Conservation (phyloP, 2,329 filamentous ascomycete species). For the Monilinia laxa region DNA sequence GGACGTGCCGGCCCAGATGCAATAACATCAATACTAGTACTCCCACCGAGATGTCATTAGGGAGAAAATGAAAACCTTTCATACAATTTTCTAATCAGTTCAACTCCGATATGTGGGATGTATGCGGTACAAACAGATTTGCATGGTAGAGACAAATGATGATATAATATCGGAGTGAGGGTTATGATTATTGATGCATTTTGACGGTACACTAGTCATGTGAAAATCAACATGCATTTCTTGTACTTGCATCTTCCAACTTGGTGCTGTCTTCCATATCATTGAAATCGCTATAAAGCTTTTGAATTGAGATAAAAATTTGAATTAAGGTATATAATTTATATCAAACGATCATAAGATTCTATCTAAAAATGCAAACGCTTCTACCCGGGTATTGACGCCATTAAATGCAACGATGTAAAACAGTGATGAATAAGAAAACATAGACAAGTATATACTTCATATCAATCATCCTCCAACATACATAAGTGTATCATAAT, state of each 20-base stretch:
- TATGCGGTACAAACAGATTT: background rate
- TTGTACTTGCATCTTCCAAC: background rate
- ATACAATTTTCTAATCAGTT: background rate
- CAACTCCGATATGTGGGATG: background rate
- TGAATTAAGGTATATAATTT: slow-evolving; percentile 12
- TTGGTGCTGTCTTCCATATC: background rate
- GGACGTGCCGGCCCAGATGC: background rate
- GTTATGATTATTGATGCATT: background rate
- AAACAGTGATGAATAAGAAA: background rate
- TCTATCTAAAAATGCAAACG: slow-evolving; percentile 13
- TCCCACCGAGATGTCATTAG: background rate
- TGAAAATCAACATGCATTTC: background rate
- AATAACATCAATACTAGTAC: background rate
- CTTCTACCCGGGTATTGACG: slow-evolving; percentile 17
- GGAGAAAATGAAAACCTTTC: background rate
- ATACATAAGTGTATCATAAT: slow-evolving; percentile 7
- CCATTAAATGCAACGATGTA: slow-evolving; percentile 10
- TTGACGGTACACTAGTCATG: background rate
- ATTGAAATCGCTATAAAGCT: background rate
- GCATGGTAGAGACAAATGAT: background rate
- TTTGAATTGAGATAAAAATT: background rate
- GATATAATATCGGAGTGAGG: background rate
- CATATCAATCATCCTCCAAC: slow-evolving; percentile 8
- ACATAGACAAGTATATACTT: background rate
- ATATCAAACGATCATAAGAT: background rate